Conservation (phyloP, 805 yeast species). For the Ogataea zsoltii region DNA sequence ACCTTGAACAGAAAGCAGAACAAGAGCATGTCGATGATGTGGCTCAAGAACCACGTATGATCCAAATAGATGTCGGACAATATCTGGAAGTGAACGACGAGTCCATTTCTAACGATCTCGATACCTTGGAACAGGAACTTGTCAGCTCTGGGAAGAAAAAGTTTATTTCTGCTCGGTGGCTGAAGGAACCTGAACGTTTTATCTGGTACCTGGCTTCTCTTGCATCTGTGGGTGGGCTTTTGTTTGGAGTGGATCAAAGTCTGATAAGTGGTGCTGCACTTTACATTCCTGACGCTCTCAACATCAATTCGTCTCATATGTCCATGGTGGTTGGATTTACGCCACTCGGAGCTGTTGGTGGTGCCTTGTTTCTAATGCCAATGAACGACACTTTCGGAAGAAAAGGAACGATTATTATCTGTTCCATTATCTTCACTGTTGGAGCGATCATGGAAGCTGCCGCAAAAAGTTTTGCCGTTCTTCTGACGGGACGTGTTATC, state of each 20-base stretch:
- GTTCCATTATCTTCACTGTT: constrained; percentile 58
- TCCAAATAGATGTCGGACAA: constrained; percentile 17
- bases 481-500: constrained; percentile 58
- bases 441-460: constrained; percentile 62
- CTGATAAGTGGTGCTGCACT: constrained; percentile 16
- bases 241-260: constrained; percentile 18
- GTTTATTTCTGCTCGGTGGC: constrained; percentile 13
- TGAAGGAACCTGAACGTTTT: constrained; percentile 12
- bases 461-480: constrained; percentile 42
- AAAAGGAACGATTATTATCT: constrained; percentile 50
- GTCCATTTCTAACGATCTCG: constrained; percentile 8
- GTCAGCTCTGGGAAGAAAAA: constrained; percentile 9
- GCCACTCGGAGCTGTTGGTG: constrained; percentile 68
- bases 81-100: constrained; percentile 13
- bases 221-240: constrained; percentile 17
- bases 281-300: constrained; percentile 10
- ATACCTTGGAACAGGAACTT: constrained; percentile 7
- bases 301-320: constrained; percentile 7
- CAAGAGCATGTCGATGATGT: constrained; percentile 10
- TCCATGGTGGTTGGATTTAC: constrained; percentile 37
- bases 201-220: constrained; percentile 16
- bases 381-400: constrained; percentile 55
- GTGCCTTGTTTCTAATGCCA: constrained; percentile 60
- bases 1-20: constrained; percentile 4
- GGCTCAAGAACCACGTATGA: background rate